Evolutionary conservation across 2,329 filamentous ascomycete genomes (phyloP).

Genomic region (Aspergillus niger): DNA sequence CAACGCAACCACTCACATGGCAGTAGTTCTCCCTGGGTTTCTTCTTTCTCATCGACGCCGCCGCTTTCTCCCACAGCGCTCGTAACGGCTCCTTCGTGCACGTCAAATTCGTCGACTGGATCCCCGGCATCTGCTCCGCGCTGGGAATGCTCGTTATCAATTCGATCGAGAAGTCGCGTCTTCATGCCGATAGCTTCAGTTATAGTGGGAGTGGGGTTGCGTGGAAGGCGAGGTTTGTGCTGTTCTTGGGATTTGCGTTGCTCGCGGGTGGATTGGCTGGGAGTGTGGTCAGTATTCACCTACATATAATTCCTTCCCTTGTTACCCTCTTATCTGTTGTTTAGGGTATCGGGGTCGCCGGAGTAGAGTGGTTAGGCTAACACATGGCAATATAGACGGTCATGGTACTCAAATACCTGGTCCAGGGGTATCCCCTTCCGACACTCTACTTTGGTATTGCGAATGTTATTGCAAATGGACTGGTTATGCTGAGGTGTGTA

Average conservation of each 20-base stretch:
- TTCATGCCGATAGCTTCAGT: slow-evolving; percentile 65
- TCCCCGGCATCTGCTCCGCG: slow-evolving; percentile 68
- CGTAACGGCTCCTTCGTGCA: slow-evolving; percentile 64
- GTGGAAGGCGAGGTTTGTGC: slow-evolving; percentile 69
- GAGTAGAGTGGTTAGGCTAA: background rate
- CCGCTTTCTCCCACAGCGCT: slow-evolving; percentile 63
- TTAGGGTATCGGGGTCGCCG: background rate
- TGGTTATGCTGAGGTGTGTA: slow-evolving; percentile 68
- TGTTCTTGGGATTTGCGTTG: slow-evolving; percentile 70
- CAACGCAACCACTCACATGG: background rate
- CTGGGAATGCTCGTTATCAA: slow-evolving; percentile 74
- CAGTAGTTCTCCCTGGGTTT: slow-evolving; percentile 67
- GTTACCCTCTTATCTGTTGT: background rate
- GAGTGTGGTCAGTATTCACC: slow-evolving; percentile 54
- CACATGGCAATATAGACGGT: slow-evolving; percentile 52
- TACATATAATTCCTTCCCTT: slow-evolving; percentile 4
- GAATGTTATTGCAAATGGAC: slow-evolving; percentile 64
- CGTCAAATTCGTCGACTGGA: slow-evolving; percentile 72
- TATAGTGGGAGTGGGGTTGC: slow-evolving; percentile 67
- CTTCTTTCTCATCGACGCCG: slow-evolving; percentile 69
- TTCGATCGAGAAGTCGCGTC: slow-evolving; percentile 67
- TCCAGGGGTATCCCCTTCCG: slow-evolving; percentile 60
- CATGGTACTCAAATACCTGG: slow-evolving; percentile 68
- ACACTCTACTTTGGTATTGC: slow-evolving; percentile 69
- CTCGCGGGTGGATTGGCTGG: slow-evolving; percentile 69